phyloP scores from a whole-genome alignment of 495 filamentous ascomycete species.

The Aspergillus diversus region DNA sequence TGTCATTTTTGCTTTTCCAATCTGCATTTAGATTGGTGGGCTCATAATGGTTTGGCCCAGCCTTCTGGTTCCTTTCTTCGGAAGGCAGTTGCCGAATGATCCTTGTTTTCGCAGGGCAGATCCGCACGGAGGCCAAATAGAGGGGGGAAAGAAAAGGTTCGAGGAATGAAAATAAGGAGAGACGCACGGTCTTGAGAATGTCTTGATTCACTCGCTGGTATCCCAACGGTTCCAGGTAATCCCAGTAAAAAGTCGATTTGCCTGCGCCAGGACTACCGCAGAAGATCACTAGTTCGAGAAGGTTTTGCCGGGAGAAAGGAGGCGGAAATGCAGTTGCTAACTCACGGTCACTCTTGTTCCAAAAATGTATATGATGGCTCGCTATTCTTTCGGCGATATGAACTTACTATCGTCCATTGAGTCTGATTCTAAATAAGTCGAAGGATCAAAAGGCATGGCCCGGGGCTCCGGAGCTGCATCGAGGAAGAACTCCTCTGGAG shows the following conservation, averaged over 20 bases:
- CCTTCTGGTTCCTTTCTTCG: neutral
- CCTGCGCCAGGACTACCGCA: slow-evolving; percentile 88
- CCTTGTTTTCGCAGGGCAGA: too few species aligned
- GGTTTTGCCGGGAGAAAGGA: slow-evolving; percentile 63
- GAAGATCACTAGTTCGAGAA: slow-evolving; percentile 78
- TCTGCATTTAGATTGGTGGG: too few species aligned
- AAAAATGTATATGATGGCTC: neutral
- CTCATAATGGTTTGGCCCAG: neutral
- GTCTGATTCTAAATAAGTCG: slow-evolving; percentile 50
- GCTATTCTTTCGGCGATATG: slow-evolving; percentile 13
- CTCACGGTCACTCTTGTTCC: neutral
- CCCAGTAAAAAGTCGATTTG: slow-evolving; percentile 90
- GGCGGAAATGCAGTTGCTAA: slow-evolving; percentile 19
- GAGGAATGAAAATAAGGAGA: neutral
- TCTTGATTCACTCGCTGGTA: slow-evolving; percentile 93
- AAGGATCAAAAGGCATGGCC: slow-evolving; percentile 68
- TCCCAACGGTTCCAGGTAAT: slow-evolving; percentile 72
- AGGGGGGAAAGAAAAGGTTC: neutral
- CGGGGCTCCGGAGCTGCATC: slow-evolving; percentile 64
- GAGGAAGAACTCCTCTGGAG: slow-evolving; percentile 91
- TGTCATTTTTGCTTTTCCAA: neutral
- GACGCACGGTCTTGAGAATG: slow-evolving; percentile 72
- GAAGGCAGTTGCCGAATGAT: too few species aligned
- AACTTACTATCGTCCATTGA: slow-evolving; percentile 37
- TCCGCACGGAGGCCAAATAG: too few species aligned